Evolutionary conservation across 345 rosid genomes (phyloP).

Genomic region (Combretum micranthum): DNA sequence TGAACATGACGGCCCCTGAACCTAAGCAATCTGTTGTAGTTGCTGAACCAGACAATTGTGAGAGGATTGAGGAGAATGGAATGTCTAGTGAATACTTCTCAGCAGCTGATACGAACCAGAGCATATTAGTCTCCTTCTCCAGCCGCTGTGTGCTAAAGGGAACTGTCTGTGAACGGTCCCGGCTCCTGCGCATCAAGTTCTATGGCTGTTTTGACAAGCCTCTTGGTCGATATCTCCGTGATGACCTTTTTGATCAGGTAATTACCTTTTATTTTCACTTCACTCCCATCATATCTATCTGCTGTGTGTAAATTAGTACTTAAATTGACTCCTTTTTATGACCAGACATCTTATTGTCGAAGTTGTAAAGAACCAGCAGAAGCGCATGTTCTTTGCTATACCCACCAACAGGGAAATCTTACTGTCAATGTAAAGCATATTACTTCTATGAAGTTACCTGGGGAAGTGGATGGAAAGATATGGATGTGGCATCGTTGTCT

Average conservation of each 20-base stretch:
- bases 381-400: slow-evolving; percentile 81
- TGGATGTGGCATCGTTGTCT: slow-evolving; percentile 99
- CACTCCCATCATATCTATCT: not conserved
- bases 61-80: slow-evolving; percentile 42
- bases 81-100: slow-evolving; percentile 66
- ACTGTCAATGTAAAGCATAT: slow-evolving; percentile 78
- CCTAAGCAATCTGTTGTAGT: slow-evolving; percentile 26
- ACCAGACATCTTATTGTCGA: slow-evolving; percentile 56
- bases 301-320: no score
- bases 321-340: slow-evolving; percentile 2
- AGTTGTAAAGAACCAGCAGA: slow-evolving; percentile 78
- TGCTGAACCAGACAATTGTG: slow-evolving; percentile 32
- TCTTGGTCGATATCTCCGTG: slow-evolving; percentile 78
- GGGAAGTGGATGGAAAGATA: slow-evolving; percentile 89
- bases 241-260: slow-evolving; percentile 88
- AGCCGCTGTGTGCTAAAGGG: slow-evolving; percentile 76
- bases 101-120: slow-evolving; percentile 77
- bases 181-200: slow-evolving; percentile 84
- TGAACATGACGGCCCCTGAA: slow-evolving; percentile 23
- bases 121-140: slow-evolving; percentile 86
- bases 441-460: slow-evolving; percentile 62
- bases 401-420: slow-evolving; percentile 97
- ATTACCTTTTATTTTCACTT: not conserved
- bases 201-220: slow-evolving; percentile 96
- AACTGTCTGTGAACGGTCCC: slow-evolving; percentile 88